Conservation (phyloP, 2,329 filamentous ascomycete genomes). For the Passalora sequoiae region DNA sequence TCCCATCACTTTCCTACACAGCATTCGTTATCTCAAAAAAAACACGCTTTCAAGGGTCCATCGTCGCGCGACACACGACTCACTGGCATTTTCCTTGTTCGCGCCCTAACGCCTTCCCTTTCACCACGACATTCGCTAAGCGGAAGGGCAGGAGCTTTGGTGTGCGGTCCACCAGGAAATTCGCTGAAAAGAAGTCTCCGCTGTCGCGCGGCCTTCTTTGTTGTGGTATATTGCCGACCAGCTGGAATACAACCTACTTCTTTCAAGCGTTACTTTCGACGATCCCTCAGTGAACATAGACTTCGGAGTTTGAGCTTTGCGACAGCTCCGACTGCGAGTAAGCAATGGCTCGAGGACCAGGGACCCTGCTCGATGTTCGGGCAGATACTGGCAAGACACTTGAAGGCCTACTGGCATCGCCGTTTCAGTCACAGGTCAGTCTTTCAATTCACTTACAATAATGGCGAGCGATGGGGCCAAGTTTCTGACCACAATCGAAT, state of each 20-base stretch:
- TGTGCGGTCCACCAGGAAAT: too few species aligned
- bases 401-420: neutral
- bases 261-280: slow-evolving; percentile 3
- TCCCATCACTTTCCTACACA: neutral
- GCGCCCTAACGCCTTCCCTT: neutral
- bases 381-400: neutral
- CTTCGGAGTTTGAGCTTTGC: neutral
- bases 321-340: neutral
- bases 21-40: slow-evolving; percentile 1
- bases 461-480: neutral
- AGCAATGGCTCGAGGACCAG: neutral
- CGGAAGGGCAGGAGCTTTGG: neutral
- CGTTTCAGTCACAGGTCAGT: slow-evolving; percentile 5
- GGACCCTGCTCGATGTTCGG: neutral
- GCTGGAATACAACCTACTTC: too few species aligned
- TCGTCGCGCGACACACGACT: too few species aligned
- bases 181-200: too few species aligned
- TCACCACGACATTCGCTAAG: slow-evolving; percentile 1
- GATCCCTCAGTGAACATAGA: too few species aligned
- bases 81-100: slow-evolving; percentile 2
- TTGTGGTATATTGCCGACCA: too few species aligned
- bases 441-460: too few species aligned
- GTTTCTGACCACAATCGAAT: slow-evolving; percentile 6
- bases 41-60: neutral
- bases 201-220: too few species aligned